phyloP scores from a whole-genome alignment of 805 yeast species.

The Metschnikowia corniflorae region DNA sequence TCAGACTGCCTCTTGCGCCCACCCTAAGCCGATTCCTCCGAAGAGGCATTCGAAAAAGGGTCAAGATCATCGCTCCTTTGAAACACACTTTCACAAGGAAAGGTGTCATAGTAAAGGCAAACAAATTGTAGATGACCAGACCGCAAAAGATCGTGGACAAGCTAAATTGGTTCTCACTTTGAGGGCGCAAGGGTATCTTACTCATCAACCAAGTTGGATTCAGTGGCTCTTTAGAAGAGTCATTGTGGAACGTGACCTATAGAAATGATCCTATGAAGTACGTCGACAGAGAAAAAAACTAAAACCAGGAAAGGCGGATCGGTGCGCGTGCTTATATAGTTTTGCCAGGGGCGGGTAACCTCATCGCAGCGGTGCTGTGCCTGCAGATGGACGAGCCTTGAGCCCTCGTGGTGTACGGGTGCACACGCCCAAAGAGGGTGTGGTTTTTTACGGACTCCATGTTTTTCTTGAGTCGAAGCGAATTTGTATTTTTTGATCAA shows the following conservation, averaged over 20 bases:
- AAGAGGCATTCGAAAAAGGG: conserved; percentile 81
- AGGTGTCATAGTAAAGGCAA: conserved; percentile 42
- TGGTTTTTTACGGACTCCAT: no score
- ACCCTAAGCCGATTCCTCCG: conserved; percentile 83
- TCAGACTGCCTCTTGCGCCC: conserved; percentile 99
- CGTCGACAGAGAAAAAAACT: conserved; percentile 77
- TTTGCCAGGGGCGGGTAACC: conserved; percentile 12
- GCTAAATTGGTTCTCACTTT: conserved; percentile 77
- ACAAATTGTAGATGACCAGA: conserved; percentile 72
- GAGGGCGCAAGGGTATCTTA: conserved; percentile 83
- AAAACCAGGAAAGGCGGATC: conserved; percentile 18
- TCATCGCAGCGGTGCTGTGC: background rate
- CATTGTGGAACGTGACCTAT: conserved; percentile 99
- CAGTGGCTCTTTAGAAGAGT: conserved; percentile 98
- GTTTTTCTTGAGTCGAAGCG: no score
- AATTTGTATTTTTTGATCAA: no score
- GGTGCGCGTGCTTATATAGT: conserved; percentile 13
- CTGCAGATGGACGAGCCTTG: background rate
- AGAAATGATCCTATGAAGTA: conserved; percentile 99
- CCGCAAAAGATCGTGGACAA: conserved; percentile 86
- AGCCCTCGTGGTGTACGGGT: conserved; percentile 5
- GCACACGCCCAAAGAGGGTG: background rate
- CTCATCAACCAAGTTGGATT: conserved; percentile 99
- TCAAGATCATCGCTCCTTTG: conserved; percentile 99
- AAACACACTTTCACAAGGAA: conserved; percentile 36